These are phyloP conservation scores for Trichoderma koningii DNA, from an alignment of 2,329 filamentous ascomycete species.

Conservation along the genomic window DNA sequence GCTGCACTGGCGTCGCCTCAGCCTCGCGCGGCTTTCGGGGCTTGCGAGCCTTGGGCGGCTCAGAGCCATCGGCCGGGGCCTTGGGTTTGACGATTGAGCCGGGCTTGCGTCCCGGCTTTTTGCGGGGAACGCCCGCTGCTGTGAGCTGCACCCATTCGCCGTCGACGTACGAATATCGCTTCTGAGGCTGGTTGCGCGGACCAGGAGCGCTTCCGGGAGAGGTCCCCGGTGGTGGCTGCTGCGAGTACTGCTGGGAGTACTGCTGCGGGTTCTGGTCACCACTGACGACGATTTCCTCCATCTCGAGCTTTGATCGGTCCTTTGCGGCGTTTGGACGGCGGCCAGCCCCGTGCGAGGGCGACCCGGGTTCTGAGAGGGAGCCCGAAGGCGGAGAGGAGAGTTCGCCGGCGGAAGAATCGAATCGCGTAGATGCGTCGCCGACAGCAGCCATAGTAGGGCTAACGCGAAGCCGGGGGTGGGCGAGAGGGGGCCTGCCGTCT, in stretches of 20 bases:
- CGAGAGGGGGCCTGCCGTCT: conserved; percentile 9
- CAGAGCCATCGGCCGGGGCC: conserved; percentile 40
- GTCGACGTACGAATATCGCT: conserved; percentile 42
- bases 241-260: conserved; percentile 34
- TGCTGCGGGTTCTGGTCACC: conserved; percentile 36
- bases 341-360: conserved; percentile 45
- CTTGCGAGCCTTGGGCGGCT: conserved; percentile 54
- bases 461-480: conserved; percentile 5
- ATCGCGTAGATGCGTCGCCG: conserved; percentile 43
- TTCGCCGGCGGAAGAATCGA: conserved; percentile 52
- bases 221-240: conserved; percentile 36
- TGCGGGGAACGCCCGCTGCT: conserved; percentile 59
- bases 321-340: conserved; percentile 33
- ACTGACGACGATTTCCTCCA: conserved; percentile 55
- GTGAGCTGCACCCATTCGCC: conserved; percentile 53
- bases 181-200: conserved; percentile 33
- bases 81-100: conserved; percentile 55
- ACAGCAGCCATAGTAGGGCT: conserved; percentile 35
- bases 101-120: conserved; percentile 67
- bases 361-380: conserved; percentile 52
- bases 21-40: conserved; percentile 61
- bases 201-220: conserved; percentile 7
- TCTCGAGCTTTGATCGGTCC: conserved; percentile 37
- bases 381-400: conserved; percentile 56
- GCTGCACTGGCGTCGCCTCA: conserved; percentile 56